Evolutionary conservation across 306 rosid genomes (phyloP), one percentile per base, ranked within the genome.

Genomic region (Ormosia emarginata): DNA sequence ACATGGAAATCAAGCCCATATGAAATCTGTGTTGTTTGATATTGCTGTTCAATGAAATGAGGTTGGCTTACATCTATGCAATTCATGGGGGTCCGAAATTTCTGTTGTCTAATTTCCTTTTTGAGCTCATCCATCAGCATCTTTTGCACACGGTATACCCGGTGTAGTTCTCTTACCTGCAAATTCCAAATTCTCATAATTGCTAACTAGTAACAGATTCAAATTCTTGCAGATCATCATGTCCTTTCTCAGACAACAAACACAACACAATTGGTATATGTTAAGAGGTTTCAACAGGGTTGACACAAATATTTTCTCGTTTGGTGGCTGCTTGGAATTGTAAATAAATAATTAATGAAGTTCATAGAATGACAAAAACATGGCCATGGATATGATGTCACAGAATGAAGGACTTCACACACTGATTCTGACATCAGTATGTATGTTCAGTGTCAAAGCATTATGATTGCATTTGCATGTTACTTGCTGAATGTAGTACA

Each of bases 81-180:
- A 77, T 34, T 82, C 86, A 68, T 71, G 11, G 85, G 87, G 34
- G 75, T 78, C 90, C 85, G 67, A 47, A 76, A 12, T 57, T 59
- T 74, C 64, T 82, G 84, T 75, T 85, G 89, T 53, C 85, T 87
- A 10, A 30, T 77, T 67, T 90, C 90, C 11, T 79, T 88, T 71
- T 84, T 85, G 62, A 87, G 63, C 61, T 93, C 97, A 30, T 81
- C 88, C 99, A 90, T 90, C 79, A 92, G 59, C 97, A 41, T 90
- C 85, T 89, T 95, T 79, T 95, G 99, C 68, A 91, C 93, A 30
- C 75, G 87, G 77, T 93, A 92, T 67, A 93, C 84, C 71, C 96
- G 74, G 82, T 95, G 99, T 41, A 95, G 97, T 74, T 95, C 99
- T 69, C 85, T 73, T 46, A 91, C 95, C 99, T 95, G 87, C 80